Base-by-base conservation (phyloP, 352 stramenopile species). In the Saprolegnia parasitica region DNA sequence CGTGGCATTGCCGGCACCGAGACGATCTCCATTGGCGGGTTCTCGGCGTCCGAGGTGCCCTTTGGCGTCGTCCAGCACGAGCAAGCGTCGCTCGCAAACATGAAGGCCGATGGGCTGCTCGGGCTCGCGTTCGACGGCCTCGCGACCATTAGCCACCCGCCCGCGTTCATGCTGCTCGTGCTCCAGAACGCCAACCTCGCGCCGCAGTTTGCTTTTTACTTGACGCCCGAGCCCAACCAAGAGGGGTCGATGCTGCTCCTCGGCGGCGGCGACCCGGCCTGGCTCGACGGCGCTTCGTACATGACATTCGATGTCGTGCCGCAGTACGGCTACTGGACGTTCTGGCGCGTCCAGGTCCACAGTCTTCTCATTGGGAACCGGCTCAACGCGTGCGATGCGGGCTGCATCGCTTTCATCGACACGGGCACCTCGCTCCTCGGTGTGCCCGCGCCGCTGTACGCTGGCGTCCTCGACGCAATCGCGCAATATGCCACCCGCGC, bases 361-460 rank as follows among this genome's bases (percentile, higher is more conserved):
- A 88, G 79, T 65, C 74, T 93, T 0, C 67, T 77, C 35, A 77
- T 93, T 15, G 62, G 61, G 15, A 32, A 67, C 20, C n/a, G 39
- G 13, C 32, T 67, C n/a, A 67, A 68, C 56, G 66, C 47, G 18
- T 68, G 56, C 37, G 56, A 66, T 35, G 54, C 37, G 29, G 87
- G 82, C 20, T 90, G 82, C 60, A 89, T 94, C 35, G 95, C 86
- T 26, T 98, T 99, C 78, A 87, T 98, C 47, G 96, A 99, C 88
- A 98, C 91, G n/a, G 96, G 96, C 47, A 99, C 96, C 49, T 98
- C 93, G 67, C 85, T 99, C 11, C 87, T 99, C 56, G 93, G 91
- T 13, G 96, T 97, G 49, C 96, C 96, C 8, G 88, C 82, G 23
- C 81, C 81, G 29, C 65, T 87, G 52, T 93, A 93, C 70, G 67